These are phyloP conservation scores for Syzygium aromaticum DNA, from an alignment of 345 rosid genomes.

Conservation along the genomic window DNA sequence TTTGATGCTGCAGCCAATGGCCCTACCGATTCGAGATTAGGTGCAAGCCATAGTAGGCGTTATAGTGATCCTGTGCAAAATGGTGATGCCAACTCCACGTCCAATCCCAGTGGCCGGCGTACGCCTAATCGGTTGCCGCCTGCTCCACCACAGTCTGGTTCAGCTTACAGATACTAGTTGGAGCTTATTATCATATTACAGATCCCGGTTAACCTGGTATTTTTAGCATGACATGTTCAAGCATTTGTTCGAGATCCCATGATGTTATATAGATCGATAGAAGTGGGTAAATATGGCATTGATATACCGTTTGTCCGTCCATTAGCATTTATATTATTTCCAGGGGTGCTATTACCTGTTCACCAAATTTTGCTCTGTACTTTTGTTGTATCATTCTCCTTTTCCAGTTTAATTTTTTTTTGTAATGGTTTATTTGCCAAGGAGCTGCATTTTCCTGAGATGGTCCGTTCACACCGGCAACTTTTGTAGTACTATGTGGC, in stretches of 20 bases:
- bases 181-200: not conserved
- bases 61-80: constrained; percentile 18
- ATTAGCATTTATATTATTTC: not conserved
- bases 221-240: not conserved
- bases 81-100: constrained; percentile 18
- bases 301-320: not conserved
- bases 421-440: not conserved
- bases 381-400: not conserved
- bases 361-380: not conserved
- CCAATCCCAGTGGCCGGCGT: constrained; percentile 24
- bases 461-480: not conserved
- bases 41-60: constrained; percentile 17
- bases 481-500: not conserved
- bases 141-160: constrained; percentile 31
- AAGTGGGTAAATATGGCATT: not conserved
- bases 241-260: not conserved
- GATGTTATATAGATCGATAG: not conserved
- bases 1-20: constrained; percentile 87
- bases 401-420: not conserved
- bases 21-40: constrained; percentile 28
- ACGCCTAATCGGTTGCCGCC: constrained; percentile 44
- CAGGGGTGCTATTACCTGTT: not conserved
- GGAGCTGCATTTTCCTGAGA: not conserved
- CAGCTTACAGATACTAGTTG: constrained; percentile 1
- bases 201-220: not conserved